Evolutionary conservation across 768 basidiomycete genomes (phyloP).

Genomic region (Strobilomyces dryophilus): DNA sequence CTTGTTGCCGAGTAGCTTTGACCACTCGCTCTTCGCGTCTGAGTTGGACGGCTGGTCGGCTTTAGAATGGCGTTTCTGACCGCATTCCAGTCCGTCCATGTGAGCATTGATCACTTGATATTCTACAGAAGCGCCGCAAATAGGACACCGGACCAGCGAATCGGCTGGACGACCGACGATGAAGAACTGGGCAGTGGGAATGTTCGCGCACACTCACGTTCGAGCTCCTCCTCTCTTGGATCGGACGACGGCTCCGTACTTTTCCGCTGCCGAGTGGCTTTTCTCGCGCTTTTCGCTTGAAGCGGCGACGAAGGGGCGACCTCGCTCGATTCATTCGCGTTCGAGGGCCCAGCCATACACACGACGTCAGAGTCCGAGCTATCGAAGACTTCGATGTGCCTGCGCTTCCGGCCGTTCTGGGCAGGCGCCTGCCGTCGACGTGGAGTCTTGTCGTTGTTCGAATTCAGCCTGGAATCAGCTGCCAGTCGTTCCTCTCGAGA

Average conservation of each 20-base stretch:
- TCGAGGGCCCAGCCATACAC: conserved; percentile 29
- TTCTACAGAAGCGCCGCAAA: conserved; percentile 49
- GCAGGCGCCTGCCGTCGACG: conserved; percentile 12
- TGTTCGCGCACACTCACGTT: conserved; percentile 13
- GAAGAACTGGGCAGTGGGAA: not conserved
- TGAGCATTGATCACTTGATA: conserved; percentile 56
- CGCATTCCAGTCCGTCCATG: conserved; percentile 54
- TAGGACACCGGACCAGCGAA: conserved; percentile 51
- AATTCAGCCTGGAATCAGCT: conserved; percentile 4
- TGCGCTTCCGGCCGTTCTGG: conserved; percentile 35
- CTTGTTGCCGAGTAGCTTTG: conserved; percentile 33
- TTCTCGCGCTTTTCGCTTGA: conserved; percentile 19
- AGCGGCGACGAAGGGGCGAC: conserved; percentile 19
- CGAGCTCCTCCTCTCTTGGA: conserved; percentile 27
- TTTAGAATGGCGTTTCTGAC: conserved; percentile 20
- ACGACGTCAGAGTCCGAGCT: conserved; percentile 28
- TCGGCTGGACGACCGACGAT: conserved; percentile 25
- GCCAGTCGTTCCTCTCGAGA: conserved; percentile 32
- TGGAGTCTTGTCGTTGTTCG: conserved; percentile 14
- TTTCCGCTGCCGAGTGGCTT: conserved; percentile 9
- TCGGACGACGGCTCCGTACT: conserved; percentile 29
- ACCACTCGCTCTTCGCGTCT: conserved; percentile 38
- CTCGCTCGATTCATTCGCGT: conserved; percentile 22
- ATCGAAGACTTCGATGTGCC: conserved; percentile 18
- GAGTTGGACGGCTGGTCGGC: conserved; percentile 21